Conservation (phyloP, 164 flowering plant genomes). For the Amborella trichopoda region DNA sequence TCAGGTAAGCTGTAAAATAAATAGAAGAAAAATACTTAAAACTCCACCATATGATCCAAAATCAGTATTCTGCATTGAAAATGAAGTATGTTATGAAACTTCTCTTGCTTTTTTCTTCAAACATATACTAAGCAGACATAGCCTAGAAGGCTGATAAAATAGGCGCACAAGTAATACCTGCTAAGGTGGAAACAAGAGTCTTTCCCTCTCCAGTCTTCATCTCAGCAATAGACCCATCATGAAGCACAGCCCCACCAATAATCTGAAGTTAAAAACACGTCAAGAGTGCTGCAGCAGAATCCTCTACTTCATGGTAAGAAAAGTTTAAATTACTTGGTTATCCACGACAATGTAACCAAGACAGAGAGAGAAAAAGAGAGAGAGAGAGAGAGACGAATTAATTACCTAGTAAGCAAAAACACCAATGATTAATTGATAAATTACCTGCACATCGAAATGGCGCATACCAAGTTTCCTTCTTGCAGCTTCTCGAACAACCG, state of each 20-base stretch:
- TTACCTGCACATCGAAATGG: conserved; percentile 99
- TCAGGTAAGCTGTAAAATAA: conserved; percentile 75
- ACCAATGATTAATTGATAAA: no score
- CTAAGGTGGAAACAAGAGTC: conserved; percentile 90
- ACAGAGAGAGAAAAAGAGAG: not conserved
- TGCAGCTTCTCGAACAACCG: conserved; percentile 98
- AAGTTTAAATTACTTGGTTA: not conserved
- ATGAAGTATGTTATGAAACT: no score
- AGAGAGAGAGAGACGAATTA: no score
- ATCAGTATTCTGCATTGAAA: no score
- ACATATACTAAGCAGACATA: no score
- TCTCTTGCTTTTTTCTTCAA: no score
- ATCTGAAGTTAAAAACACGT: conserved; percentile 32
- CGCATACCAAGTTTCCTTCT: conserved; percentile 96
- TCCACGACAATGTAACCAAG: not conserved
- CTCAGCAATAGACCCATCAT: conserved; percentile 97
- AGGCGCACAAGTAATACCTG: no score
- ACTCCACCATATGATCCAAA: no score
- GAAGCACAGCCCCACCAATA: conserved; percentile 97
- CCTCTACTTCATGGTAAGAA: not conserved
- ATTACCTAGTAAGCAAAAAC: no score
- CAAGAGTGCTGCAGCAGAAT: not conserved
- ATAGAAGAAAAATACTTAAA: no score
- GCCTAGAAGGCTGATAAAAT: no score
- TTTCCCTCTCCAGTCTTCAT: conserved; percentile 99